Conservation (phyloP, 75 land plant genomes). For the Chamaecyparis obtusa region DNA sequence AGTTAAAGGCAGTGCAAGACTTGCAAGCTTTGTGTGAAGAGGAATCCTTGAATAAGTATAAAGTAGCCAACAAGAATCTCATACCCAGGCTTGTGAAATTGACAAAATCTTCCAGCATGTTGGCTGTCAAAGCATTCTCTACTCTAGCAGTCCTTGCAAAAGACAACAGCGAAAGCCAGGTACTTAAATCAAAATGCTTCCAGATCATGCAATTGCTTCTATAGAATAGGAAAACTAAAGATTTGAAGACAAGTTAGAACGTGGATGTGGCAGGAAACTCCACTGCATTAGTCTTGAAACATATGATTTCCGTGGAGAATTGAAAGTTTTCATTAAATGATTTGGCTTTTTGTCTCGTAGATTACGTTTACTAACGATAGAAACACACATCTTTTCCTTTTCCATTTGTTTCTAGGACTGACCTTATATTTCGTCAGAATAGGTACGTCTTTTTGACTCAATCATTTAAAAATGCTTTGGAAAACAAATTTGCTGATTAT, state of each 20-base stretch:
- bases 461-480: not conserved
- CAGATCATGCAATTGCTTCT: slow-evolving; percentile 1
- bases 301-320: not conserved
- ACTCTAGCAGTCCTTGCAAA: slow-evolving; percentile 19
- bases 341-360: not conserved
- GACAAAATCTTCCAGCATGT: slow-evolving; percentile 18
- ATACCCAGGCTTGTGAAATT: slow-evolving; percentile 26
- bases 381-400: not conserved
- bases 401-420: not conserved
- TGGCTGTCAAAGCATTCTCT: slow-evolving; percentile 17
- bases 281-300: not conserved
- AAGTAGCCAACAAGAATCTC: slow-evolving; percentile 22
- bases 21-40: slow-evolving; percentile 38
- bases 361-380: not conserved
- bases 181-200: slow-evolving; percentile 1
- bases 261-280: not conserved
- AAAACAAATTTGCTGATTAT: not conserved
- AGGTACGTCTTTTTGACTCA: not conserved
- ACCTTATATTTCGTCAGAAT: not conserved
- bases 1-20: slow-evolving; percentile 29
- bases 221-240: not conserved
- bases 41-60: slow-evolving; percentile 36
- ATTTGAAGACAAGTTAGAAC: not conserved
- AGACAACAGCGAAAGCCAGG: slow-evolving; percentile 44
- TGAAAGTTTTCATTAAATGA: not conserved